Evolutionary conservation across 2,329 filamentous ascomycete species (phyloP).

Genomic region (Anisogramma anomala): DNA sequence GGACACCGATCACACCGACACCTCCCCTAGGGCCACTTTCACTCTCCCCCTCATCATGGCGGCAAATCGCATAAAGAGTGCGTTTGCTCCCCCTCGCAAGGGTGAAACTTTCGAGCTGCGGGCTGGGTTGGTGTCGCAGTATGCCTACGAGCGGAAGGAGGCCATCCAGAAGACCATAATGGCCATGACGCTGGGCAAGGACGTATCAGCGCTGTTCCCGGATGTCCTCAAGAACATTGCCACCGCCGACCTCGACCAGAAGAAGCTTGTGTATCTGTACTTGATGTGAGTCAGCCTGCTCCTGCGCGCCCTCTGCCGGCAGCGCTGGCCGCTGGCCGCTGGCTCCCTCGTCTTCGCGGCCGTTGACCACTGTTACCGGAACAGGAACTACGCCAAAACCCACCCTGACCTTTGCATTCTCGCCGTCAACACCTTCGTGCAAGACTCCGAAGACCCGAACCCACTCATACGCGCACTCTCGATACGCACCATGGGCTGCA

Average conservation of each 20-base stretch:
- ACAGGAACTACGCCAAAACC: conserved; percentile 97
- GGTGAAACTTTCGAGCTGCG: conserved; percentile 97
- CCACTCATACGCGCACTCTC: conserved; percentile 88
- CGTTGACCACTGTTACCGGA: conserved; percentile 16
- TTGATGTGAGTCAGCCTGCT: conserved; percentile 57
- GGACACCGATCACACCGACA: no score
- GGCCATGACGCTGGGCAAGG: conserved; percentile 98
- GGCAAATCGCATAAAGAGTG: conserved; percentile 89
- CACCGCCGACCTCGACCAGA: conserved; percentile 87
- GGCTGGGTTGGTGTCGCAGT: conserved; percentile 91
- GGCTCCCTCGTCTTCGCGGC: not conserved
- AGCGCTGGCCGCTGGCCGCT: conserved; percentile 1
- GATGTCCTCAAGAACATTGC: conserved; percentile 99
- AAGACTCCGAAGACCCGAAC: conserved; percentile 97
- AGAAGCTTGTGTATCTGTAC: conserved; percentile 98
- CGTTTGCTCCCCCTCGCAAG: conserved; percentile 86
- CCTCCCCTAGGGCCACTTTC: conserved; percentile 14
- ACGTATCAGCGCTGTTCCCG: conserved; percentile 92
- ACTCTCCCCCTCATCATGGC: no score
- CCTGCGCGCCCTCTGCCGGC: no score
- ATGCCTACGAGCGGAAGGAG: conserved; percentile 98
- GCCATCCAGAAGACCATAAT: conserved; percentile 99
- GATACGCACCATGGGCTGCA: conserved; percentile 97
- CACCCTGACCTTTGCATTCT: conserved; percentile 97
- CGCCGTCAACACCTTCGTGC: conserved; percentile 97